phyloP scores from a whole-genome alignment of 805 yeast species.

The Ogataea ramenticola region DNA sequence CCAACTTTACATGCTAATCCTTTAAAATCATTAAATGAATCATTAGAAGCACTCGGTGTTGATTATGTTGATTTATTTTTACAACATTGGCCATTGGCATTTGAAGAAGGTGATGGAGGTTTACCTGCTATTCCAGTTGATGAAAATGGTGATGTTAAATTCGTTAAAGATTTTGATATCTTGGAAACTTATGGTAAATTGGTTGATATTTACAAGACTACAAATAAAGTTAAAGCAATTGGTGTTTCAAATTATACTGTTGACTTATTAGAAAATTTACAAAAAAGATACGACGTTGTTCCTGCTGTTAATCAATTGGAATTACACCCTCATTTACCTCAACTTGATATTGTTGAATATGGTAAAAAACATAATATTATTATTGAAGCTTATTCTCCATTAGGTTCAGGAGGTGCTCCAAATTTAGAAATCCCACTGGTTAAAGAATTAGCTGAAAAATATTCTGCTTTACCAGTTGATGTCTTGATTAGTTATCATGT shows the following conservation, averaged over 20 bases:
- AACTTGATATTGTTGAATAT: conserved; percentile 33
- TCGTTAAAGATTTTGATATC: conserved; percentile 79
- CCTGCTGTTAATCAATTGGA: conserved; percentile 54
- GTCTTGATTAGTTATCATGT: conserved; percentile 60
- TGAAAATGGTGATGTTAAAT: conserved; percentile 37
- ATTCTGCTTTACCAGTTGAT: conserved; percentile 45
- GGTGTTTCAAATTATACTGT: conserved; percentile 53
- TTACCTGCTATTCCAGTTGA: conserved; percentile 30
- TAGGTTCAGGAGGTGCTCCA: conserved; percentile 64
- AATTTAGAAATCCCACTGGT: conserved; percentile 45
- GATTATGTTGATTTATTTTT: conserved; percentile 40
- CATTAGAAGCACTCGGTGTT: conserved; percentile 33
- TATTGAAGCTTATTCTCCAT: conserved; percentile 52
- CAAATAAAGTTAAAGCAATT: conserved; percentile 41
- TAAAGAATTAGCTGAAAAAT: conserved; percentile 47
- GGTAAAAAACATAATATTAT: conserved; percentile 30
- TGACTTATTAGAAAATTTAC: conserved; percentile 30
- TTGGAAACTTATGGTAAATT: conserved; percentile 66
- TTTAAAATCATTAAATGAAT: conserved; percentile 31
- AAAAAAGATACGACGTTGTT: conserved; percentile 36
- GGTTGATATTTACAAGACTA: conserved; percentile 60
- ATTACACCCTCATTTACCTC: conserved; percentile 38
- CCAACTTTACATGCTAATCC: conserved; percentile 36
- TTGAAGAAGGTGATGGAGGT: conserved; percentile 34
- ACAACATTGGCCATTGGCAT: conserved; percentile 45